Evolutionary conservation across 805 yeast genomes (phyloP), one percentile per base, ranked within the genome.

Genomic region (Komagataella mondaviorum): DNA sequence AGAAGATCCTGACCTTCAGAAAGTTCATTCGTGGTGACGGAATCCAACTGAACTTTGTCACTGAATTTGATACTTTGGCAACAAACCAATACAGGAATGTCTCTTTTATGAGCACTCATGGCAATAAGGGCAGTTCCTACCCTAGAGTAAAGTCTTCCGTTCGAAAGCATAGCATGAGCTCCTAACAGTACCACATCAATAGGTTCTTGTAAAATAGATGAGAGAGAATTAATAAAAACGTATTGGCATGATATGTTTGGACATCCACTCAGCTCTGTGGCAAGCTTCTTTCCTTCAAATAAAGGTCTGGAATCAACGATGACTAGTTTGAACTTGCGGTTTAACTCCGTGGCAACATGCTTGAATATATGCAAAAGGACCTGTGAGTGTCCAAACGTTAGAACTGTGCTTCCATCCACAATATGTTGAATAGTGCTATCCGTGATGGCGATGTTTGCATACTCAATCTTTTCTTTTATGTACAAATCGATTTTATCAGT

Each of bases 161-260:
- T 93, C 6, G 97, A 88, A 52, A 93, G 75, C 87, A 93, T 89
- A 36, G 97, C 95, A 63, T 93, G 98, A 0, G 98, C 98, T 14
- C 99, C 99, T 43, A 93, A 71, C 65, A 93, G 85, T 6, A 93
- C 95, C 57, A 85, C 84, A 59, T 93, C 93, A 39, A 93, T 91
- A 30, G 39, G 39, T 64, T 87, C 89, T 58, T 83, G 85, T 59
- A 93, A 75, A 7, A 88, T 81, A 23, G 93, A 81, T 3, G 90
- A 78, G 49, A 93, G 71, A 17, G 96, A 84, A 51, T 82, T 84
- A 54, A 93, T 78, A 56, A 89, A 69, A 18, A 85, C 86, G 61
- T 93, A 93, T 49, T 88, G 83, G 50, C 85, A 75, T 57, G 82
- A 81, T 51, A 93, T 73, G 45, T 88, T 87, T 20, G 71, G 71